Percentiles rank a stretch among this genome's conserved stretches.
These are phyloP conservation scores for Backusella tuberculispora DNA, from an alignment of 192 early-diverging fungal species.

Conservation along the genomic window DNA sequence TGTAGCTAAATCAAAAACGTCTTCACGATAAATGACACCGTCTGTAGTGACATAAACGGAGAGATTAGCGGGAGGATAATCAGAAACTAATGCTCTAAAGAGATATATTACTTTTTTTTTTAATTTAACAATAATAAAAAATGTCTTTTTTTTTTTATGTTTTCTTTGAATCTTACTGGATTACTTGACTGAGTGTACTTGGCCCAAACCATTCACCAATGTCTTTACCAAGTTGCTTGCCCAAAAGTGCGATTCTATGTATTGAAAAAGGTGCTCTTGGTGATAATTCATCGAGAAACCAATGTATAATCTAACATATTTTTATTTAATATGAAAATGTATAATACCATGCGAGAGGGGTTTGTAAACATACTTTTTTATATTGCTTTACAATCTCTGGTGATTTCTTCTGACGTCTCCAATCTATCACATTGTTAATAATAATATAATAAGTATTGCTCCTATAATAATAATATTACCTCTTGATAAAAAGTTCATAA, in stretches of 20 bases:
- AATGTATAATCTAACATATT: constrained; percentile 42
- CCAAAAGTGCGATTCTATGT: constrained; percentile 85
- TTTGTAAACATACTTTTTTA: constrained; percentile 38
- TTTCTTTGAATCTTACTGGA: constrained; percentile 61
- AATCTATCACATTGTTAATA: constrained; percentile 39
- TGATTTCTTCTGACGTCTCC: constrained; percentile 44
- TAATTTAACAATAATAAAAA: constrained; percentile 27
- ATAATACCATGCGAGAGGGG: background rate
- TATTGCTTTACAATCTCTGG: constrained; percentile 47
- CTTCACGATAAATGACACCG: constrained; percentile 78
- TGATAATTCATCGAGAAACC: constrained; percentile 83
- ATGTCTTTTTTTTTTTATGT: background rate
- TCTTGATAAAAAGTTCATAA: constrained; percentile 77
- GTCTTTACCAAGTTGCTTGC: constrained; percentile 82
- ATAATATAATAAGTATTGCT: background rate
- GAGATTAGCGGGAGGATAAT: constrained; percentile 60
- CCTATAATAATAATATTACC: constrained; percentile 52
- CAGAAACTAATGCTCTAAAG: constrained; percentile 60
- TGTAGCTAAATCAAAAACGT: constrained; percentile 58
- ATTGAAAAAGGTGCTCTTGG: constrained; percentile 82
- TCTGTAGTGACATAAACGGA: constrained; percentile 81
- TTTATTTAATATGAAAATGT: background rate
- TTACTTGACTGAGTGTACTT: constrained; percentile 79
- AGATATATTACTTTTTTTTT: constrained; percentile 5
- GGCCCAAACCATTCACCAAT: constrained; percentile 99